Base-by-base conservation (phyloP, 805 yeast species). In the Ogataea paradorogensis region DNA sequence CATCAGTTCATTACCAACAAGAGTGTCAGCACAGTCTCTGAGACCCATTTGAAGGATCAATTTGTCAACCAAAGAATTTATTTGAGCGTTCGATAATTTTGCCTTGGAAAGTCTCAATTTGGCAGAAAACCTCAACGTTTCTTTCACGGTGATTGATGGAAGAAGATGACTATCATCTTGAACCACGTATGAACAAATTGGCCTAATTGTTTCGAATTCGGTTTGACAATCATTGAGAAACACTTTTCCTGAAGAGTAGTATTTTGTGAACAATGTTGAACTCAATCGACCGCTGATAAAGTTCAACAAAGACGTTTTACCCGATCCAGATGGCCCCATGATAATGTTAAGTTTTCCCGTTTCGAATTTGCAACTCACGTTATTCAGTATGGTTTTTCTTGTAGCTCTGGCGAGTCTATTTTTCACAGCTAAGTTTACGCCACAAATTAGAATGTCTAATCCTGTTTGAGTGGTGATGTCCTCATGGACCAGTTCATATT, bases 291-390 rank as follows among this genome's bases (percentile, higher is more conserved):
- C 78, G 15, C 93, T 79, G 14, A 84, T 63, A 26, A 71, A 61
- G 53, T 81, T 84, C 47, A 84, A 61, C 30, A 84, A 56, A 0
- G 90, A 77, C 0, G 88, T 79, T 53, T 84, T 84, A 8, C 91
- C 93, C 0, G 84, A 78, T 0, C 91, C 91, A 1, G 89, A 82
- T 0, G 91, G 90, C 0, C 93, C 93, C 80, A 84, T 75, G 30
- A 84, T 82, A 4, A 82, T 86, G 53, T 82, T 84, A 8, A 84
- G 65, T 29, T 74, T 67, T 11, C 81, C 78, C 2, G 80, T 69
- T 21, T 63, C 60, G 52, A 82, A 80, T 6, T 51, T 46, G 0
- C 83, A 86, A 38, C 66, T 59, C 10, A 84, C 63, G 13, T 69
- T 57, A 29, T 69, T 53, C 27, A 81, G 49, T 33, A 77, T 71